A percentile compares a stretch with the other conserved stretches of the same genome.
Evolutionary conservation across 768 basidiomycete species (phyloP).

Genomic region (Lactifluus hygrophoroides): DNA sequence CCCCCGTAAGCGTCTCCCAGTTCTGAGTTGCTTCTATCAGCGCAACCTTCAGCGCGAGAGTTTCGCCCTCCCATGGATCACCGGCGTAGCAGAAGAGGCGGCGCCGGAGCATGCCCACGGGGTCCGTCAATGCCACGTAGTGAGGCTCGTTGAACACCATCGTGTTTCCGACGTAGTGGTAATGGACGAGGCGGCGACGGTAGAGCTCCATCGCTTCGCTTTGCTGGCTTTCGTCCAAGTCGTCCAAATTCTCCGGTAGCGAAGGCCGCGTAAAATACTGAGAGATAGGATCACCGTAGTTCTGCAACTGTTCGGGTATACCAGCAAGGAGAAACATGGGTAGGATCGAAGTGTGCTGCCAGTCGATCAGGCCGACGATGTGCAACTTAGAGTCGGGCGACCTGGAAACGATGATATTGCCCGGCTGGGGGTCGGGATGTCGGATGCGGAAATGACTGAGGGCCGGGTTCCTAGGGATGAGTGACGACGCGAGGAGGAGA

Average conservation of each 20-base stretch:
- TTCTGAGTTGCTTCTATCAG: constrained; percentile 37
- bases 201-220: constrained; percentile 30
- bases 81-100: constrained; percentile 39
- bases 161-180: constrained; percentile 40
- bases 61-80: constrained; percentile 40
- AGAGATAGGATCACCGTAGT: constrained; percentile 37
- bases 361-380: constrained; percentile 41
- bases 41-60: constrained; percentile 36
- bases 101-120: constrained; percentile 26
- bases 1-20: constrained; percentile 36
- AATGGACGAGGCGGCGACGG: constrained; percentile 41
- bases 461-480: constrained; percentile 34
- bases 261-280: constrained; percentile 34
- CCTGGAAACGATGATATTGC: constrained; percentile 40
- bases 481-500: constrained; percentile 39
- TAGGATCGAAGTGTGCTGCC: constrained; percentile 49
- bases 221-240: constrained; percentile 34
- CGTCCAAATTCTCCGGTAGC: constrained; percentile 35
- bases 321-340: constrained; percentile 42
- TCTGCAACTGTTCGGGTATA: constrained; percentile 39
- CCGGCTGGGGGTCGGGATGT: constrained; percentile 34
- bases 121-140: background rate
- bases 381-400: constrained; percentile 36
- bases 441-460: constrained; percentile 41
- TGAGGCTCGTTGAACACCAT: constrained; percentile 32